Base-by-base conservation (phyloP, 768 basidiomycete genomes). In the Tulasnella sp. region DNA sequence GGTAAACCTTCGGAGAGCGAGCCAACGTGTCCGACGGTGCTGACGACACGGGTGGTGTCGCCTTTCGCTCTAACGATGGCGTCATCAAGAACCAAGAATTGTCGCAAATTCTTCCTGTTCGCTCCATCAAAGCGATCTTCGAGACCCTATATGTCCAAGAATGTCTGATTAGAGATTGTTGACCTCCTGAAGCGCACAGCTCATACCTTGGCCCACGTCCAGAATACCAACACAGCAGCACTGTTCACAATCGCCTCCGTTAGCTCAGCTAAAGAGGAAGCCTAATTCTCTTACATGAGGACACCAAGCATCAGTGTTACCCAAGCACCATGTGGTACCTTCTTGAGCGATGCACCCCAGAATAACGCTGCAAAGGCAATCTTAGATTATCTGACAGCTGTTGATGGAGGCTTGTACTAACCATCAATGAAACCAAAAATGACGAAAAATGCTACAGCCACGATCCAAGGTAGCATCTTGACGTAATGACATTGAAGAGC, bases 371-470 rank as follows among this genome's bases (percentile, higher is more conserved):
- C 42, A 25, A 16, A 31, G 3, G 19, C 15, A 28, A 39, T 24
- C 3, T 46, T 5, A 6, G 9, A 12, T 37, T 22, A 37, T 25
- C 34, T 12, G 43, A 24, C 24, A 7, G 9, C 12, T 6, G 20
- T 12, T 27, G 3, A 40, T 39, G 10, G 9, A 13, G 20, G 16
- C 8, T 22, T 44, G 31, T 2, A 53, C 50, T 44, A 42, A 56
- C 77, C 78, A 61, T 82, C 80, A 45, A 82, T 65, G 66, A 82
- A 82, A 8, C 78, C 79, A 43, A 74, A 81, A 19, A 70, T 58
- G 24, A 65, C 6, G 53, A 62, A 60, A 48, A 65, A 67, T 13
- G 42, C 56, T 4, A 63, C 25, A 7, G 60, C 58, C 10, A 65
- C 34, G 34, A 58, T 3, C 57, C 54, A 54, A 9, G 61, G 58